Conservation (phyloP, 78 protist genomes). For the Dictyostelium brefeldianum region DNA sequence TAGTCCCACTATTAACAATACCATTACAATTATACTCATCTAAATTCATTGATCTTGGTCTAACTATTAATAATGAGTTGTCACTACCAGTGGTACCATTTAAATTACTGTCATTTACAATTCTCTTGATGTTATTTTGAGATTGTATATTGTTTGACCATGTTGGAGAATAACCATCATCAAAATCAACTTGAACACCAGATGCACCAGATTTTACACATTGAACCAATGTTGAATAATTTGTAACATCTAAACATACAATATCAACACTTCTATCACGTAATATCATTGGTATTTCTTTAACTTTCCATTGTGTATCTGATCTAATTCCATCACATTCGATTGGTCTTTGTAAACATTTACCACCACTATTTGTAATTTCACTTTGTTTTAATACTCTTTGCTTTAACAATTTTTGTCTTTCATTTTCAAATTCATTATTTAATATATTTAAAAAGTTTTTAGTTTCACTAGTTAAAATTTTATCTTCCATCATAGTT, state of each 20-base stretch:
- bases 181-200: slow-evolving; percentile 75
- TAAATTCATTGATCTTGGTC: slow-evolving; percentile 86
- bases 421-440: slow-evolving; percentile 24
- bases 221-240: neutral
- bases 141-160: slow-evolving; percentile 65
- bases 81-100: neutral
- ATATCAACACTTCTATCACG: slow-evolving; percentile 53
- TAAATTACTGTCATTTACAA: slow-evolving; percentile 1
- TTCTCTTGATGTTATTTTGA: slow-evolving; percentile 41
- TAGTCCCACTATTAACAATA: slow-evolving; percentile 50
- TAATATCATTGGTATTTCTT: slow-evolving; percentile 16
- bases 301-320: slow-evolving; percentile 25
- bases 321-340: neutral
- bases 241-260: slow-evolving; percentile 62
- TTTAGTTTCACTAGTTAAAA: neutral
- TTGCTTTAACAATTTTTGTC: slow-evolving; percentile 12
- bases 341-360: neutral
- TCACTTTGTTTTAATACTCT: neutral
- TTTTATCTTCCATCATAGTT: neutral
- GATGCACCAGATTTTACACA: slow-evolving; percentile 54
- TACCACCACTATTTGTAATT: neutral
- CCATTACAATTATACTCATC: slow-evolving; percentile 85
- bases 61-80: slow-evolving; percentile 63
- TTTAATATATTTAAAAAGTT: slow-evolving; percentile 27
- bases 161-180: slow-evolving; percentile 76